A percentile compares a stretch with the other conserved stretches of the same genome.
These are phyloP conservation scores for Chlorociboria aeruginascens DNA, from an alignment of 495 filamentous ascomycete species.

Conservation along the genomic window DNA sequence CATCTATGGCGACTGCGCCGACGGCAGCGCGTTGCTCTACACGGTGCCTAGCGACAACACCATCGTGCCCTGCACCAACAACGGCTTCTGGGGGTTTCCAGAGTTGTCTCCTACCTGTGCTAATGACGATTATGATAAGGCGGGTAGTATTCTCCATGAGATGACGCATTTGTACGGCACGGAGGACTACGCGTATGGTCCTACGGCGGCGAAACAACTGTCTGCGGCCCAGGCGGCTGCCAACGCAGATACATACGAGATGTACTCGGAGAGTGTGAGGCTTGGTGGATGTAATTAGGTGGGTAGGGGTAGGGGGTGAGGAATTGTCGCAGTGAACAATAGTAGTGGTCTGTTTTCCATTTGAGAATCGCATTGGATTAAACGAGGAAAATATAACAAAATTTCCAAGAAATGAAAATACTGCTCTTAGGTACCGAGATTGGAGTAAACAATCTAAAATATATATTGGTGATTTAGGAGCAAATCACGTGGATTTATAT, in stretches of 20 bases:
- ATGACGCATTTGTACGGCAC: constrained; percentile 22
- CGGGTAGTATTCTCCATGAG: constrained; percentile 22
- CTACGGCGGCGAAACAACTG: constrained; percentile 10
- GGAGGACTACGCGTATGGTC: constrained; percentile 18
- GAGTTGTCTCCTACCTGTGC: constrained; percentile 18
- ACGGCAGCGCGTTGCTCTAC: constrained; percentile 16
- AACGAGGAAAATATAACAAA: no score
- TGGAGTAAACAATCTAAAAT: no score
- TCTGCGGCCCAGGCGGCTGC: constrained; percentile 16
- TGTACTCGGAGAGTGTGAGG: constrained; percentile 20
- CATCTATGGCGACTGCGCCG: constrained; percentile 15
- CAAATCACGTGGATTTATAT: no score
- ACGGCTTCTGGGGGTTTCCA: constrained; percentile 20
- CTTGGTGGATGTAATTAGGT: constrained; percentile 17
- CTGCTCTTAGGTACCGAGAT: no score
- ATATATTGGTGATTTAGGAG: no score
- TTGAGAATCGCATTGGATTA: no score
- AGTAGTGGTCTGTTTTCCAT: no score
- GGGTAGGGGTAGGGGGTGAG: background rate
- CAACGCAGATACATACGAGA: constrained; percentile 22
- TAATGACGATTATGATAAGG: constrained; percentile 22
- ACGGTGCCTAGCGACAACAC: constrained; percentile 17
- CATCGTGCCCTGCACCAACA: constrained; percentile 20
- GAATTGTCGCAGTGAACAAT: no score
- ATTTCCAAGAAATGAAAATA: no score